Evolutionary conservation across 192 early-diverging fungal genomes (phyloP).

Genomic region (Phycomyces nitens): DNA sequence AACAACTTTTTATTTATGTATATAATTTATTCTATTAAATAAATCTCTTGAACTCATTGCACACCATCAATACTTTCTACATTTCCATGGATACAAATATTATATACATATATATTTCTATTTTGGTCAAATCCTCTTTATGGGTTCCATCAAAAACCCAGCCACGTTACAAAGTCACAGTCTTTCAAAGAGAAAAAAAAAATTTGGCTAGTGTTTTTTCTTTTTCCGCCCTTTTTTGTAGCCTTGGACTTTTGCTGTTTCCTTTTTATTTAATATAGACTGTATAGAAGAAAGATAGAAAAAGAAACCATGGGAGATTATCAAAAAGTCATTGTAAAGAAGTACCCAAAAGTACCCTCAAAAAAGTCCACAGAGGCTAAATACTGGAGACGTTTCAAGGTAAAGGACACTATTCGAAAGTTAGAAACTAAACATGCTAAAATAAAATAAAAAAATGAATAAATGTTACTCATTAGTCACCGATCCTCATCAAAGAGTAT

Average conservation of each 20-base stretch:
- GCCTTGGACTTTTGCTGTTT: background rate
- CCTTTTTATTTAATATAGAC: background rate
- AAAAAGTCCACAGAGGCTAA: slow-evolving; percentile 58
- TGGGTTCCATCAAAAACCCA: background rate
- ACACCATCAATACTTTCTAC: no score
- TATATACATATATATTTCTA: no score
- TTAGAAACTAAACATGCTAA: background rate
- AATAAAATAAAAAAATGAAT: slow-evolving; percentile 12
- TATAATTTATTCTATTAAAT: no score
- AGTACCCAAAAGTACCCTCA: slow-evolving; percentile 50
- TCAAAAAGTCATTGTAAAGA: slow-evolving; percentile 54
- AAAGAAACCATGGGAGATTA: slow-evolving; percentile 44
- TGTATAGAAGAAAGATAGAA: no score
- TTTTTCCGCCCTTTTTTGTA: no score
- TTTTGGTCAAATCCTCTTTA: no score
- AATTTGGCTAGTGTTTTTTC: no score
- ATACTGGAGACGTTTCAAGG: slow-evolving; percentile 81
- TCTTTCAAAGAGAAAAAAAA: background rate
- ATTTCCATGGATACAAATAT: no score
- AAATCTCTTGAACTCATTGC: no score
- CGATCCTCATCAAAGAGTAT: slow-evolving; percentile 84
- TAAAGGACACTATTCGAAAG: slow-evolving; percentile 16
- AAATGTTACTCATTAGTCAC: slow-evolving; percentile 53
- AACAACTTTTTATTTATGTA: no score
- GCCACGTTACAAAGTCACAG: background rate